Percentiles rank a stretch among this genome's conserved stretches.
phyloP scores from a whole-genome alignment of 139 green algal genomes.

The Chlorella sp. region DNA sequence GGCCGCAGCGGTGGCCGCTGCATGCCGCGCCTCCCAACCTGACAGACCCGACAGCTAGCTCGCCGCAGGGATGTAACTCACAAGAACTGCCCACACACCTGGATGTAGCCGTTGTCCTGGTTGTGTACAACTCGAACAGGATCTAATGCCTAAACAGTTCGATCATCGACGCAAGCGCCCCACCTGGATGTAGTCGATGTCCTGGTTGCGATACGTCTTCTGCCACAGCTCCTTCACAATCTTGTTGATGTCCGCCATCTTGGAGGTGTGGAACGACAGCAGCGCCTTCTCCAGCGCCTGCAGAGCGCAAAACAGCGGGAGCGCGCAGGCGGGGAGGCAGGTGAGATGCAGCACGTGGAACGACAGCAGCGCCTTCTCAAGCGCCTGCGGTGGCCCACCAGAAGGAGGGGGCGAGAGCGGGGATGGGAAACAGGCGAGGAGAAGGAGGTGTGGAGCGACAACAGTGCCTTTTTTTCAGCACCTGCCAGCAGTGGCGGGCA shows the following conservation, averaged over 20 bases:
- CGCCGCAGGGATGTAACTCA: no score
- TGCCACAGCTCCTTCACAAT: constrained; percentile 99
- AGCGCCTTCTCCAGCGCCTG: constrained; percentile 95
- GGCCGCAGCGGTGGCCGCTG: no score
- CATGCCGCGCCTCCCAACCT: no score
- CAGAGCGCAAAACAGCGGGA: background rate
- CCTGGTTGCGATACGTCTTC: constrained; percentile 95
- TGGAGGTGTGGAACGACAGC: constrained; percentile 94
- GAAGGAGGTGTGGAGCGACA: no score
- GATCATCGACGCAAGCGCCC: background rate
- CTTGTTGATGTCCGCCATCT: constrained; percentile 98
- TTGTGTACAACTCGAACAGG: no score
- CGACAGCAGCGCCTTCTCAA: constrained; percentile 94
- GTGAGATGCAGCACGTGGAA: constrained; percentile 87
- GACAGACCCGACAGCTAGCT: no score
- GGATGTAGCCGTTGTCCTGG: background rate
- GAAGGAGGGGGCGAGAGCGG: background rate
- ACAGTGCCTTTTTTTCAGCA: no score
- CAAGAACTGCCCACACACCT: no score
- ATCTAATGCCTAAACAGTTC: no score
- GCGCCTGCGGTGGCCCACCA: constrained; percentile 61
- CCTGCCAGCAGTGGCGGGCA: no score
- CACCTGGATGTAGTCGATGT: constrained; percentile 96
- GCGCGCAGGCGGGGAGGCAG: background rate
- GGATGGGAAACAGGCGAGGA: background rate